These are phyloP conservation scores for Ceratopteris richardii DNA, from an alignment of 75 land plant genomes.

Conservation along the genomic window DNA sequence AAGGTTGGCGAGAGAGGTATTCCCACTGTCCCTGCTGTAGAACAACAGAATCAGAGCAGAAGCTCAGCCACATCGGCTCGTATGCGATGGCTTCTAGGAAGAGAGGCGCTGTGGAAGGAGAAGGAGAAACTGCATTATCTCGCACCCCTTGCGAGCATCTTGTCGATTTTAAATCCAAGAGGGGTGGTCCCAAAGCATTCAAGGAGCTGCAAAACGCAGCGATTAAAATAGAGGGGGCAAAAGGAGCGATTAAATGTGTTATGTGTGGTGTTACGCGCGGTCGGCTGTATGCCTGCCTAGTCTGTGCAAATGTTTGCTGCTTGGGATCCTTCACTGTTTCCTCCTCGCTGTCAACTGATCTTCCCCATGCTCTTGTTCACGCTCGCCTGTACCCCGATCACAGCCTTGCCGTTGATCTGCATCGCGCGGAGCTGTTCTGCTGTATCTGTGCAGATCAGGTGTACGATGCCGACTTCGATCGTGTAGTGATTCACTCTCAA, in stretches of 20 bases:
- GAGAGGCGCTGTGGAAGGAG: too few relatives aligned
- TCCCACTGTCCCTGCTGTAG: too few relatives aligned
- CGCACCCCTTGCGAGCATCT: background rate
- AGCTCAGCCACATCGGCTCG: too few relatives aligned
- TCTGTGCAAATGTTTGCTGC: constrained; percentile 60
- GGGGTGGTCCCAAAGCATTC: constrained; percentile 34
- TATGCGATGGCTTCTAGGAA: too few relatives aligned
- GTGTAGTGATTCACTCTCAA: constrained; percentile 19
- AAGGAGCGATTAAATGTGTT: constrained; percentile 36
- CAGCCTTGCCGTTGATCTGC: constrained; percentile 62
- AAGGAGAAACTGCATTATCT: too few relatives aligned
- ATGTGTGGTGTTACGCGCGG: constrained; percentile 25
- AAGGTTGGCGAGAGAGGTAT: too few relatives aligned
- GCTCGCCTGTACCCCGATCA: constrained; percentile 48
- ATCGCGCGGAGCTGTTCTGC: constrained; percentile 88
- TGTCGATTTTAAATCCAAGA: background rate
- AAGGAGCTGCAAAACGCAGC: constrained; percentile 39
- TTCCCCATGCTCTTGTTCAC: constrained; percentile 20
- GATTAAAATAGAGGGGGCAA: constrained; percentile 33
- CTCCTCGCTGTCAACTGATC: background rate
- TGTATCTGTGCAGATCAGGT: constrained; percentile 70
- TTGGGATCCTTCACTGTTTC: constrained; percentile 1
- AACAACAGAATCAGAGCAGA: too few relatives aligned
- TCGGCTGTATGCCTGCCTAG: constrained; percentile 53
- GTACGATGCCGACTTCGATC: constrained; percentile 79